Percentiles rank a stretch among this genome's conserved stretches.
Conservation (phyloP, 2,329 filamentous ascomycete species). For the Trichoderma atrobrunneum region DNA sequence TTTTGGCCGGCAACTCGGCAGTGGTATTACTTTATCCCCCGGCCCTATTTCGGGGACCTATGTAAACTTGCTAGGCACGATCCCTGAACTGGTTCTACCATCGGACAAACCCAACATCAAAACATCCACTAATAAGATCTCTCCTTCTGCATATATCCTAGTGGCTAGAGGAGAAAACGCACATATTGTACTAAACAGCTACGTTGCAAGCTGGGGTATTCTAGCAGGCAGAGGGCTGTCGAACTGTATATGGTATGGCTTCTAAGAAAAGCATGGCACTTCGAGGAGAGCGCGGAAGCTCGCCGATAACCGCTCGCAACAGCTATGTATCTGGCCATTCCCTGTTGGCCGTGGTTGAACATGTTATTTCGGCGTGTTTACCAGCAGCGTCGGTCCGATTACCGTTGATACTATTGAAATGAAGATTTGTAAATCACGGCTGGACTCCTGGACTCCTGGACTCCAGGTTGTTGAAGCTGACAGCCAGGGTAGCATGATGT, state of each 20-base stretch:
- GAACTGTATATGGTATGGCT: neutral
- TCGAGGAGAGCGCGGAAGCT: neutral
- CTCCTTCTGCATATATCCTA: slow-evolving; percentile 2
- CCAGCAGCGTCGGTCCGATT: neutral
- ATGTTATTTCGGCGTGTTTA: neutral
- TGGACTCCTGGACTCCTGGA: neutral
- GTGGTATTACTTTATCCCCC: neutral
- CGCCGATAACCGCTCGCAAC: neutral
- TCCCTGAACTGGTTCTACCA: neutral
- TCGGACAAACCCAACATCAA: neutral
- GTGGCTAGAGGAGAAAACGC: neutral
- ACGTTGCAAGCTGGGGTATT: neutral
- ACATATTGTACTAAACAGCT: neutral
- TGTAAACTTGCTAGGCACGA: neutral
- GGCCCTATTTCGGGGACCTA: slow-evolving; percentile 2
- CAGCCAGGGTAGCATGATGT: neutral
- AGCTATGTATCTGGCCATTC: neutral
- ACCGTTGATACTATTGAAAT: neutral
- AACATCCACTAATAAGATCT: slow-evolving; percentile 4
- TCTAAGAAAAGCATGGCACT: neutral
- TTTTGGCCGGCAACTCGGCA: neutral
- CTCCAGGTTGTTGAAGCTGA: neutral
- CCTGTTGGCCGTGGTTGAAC: neutral
- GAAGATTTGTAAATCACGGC: neutral
- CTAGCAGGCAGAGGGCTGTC: neutral